Base-by-base conservation (phyloP, 2,329 filamentous ascomycete species). In the Stagonosporopsis tanaceti region DNA sequence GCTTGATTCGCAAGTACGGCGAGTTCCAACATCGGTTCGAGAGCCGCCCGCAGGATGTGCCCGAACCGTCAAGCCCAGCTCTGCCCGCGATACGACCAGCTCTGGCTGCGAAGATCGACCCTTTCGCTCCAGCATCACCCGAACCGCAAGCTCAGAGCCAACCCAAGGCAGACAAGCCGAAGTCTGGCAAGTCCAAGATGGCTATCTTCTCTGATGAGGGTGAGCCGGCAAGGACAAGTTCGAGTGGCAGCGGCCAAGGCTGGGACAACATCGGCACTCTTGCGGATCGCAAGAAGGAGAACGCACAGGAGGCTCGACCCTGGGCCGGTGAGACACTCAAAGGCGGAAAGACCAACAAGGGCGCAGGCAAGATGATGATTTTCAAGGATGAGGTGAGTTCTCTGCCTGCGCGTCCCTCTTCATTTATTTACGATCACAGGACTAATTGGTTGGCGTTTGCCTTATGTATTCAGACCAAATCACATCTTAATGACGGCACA, bases 321-420 rank as follows among this genome's bases (percentile, higher is more conserved):
- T 97, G 93, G 95, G 90, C 83, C 11, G 95, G 95, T 25, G 93
- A 98, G 80, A 97, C 91, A 38, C 79, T 99, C 66, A 92, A 94
- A 77, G 90, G 87, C 2, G 92, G 91, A 39, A 94, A 92, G 68
- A 95, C 92, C 80, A 91, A 92, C 79, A 86, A 82, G 40, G 87
- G 84, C 30, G 85, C 84, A 51, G 84, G 89, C 51, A 98, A 97
- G 82, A 90, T 99, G 88, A 82, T 89, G 72, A 86, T 99, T 42
- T 99, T 97, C 82, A 94, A 91, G 83, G 95, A 99, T 83, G 83
- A 90, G 90, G 95, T 99, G 89, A 89, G 92, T 84, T 75, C 37
- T 61, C 57, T 37, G 55, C 64, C 59, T 59, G 44, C 56, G 52
- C 60, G 46, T 53, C 46, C 69, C 84, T 84, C 67, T 66, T 63